phyloP scores from a whole-genome alignment of 805 yeast genomes.

The Cyberlindnera petersonii region DNA sequence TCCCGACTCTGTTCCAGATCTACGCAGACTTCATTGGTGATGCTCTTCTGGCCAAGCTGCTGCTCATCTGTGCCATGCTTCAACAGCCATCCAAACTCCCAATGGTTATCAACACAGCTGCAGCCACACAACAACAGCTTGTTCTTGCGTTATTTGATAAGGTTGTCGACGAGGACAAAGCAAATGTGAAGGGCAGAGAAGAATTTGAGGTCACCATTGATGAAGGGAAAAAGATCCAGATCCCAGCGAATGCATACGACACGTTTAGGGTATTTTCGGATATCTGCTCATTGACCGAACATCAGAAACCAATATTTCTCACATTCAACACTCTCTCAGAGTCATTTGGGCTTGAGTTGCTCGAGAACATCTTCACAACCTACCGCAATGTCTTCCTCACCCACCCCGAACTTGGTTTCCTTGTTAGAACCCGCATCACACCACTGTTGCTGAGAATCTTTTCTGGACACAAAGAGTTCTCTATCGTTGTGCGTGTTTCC shows the following conservation, averaged over 20 bases:
- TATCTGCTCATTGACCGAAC: conserved; percentile 63
- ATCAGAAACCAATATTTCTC: conserved; percentile 51
- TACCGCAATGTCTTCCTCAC: conserved; percentile 51
- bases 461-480: conserved; percentile 55
- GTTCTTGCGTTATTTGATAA: conserved; percentile 75
- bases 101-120: conserved; percentile 84
- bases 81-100: conserved; percentile 66
- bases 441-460: conserved; percentile 73
- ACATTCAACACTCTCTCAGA: conserved; percentile 51
- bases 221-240: conserved; percentile 37
- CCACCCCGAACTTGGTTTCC: conserved; percentile 61
- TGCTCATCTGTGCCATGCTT: conserved; percentile 67
- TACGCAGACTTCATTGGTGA: conserved; percentile 57
- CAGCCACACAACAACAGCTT: conserved; percentile 88
- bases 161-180: conserved; percentile 39
- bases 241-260: conserved; percentile 59
- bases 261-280: conserved; percentile 69
- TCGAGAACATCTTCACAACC: conserved; percentile 72
- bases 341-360: conserved; percentile 71
- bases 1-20: conserved; percentile 69
- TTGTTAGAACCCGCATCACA: conserved; percentile 63
- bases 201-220: conserved; percentile 41
- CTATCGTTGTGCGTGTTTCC: conserved; percentile 70
- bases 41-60: conserved; percentile 49
- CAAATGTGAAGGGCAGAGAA: conserved; percentile 19